These are phyloP conservation scores for Tetradesmus lagerheimii DNA, from an alignment of 139 green algal species.

Conservation along the genomic window DNA sequence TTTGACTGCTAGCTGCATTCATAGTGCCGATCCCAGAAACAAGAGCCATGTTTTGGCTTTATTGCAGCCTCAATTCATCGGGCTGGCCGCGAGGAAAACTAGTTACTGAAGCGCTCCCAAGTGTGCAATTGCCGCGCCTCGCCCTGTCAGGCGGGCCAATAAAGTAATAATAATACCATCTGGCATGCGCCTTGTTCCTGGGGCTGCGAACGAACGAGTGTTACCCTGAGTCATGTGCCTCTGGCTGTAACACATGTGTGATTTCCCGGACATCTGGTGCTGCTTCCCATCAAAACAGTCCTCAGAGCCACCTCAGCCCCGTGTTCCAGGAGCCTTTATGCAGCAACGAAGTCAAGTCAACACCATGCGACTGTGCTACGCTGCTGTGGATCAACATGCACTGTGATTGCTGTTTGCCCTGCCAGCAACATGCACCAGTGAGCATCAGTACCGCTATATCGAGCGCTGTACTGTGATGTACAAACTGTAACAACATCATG, in stretches of 20 bases:
- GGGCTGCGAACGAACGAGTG: neutral
- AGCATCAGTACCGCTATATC: too few relatives aligned
- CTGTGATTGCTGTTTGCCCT: neutral
- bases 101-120: neutral
- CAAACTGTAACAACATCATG: neutral
- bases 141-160: neutral
- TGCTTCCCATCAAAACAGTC: neutral
- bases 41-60: neutral
- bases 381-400: neutral
- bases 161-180: neutral
- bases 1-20: conserved; percentile 23
- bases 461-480: neutral
- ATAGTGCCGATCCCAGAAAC: neutral
- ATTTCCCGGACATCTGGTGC: neutral
- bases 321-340: neutral
- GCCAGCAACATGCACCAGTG: neutral
- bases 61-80: neutral
- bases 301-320: neutral
- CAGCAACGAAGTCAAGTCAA: neutral
- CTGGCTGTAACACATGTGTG: too few relatives aligned
- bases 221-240: too few relatives aligned
- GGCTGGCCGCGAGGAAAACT: neutral
- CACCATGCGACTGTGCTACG: neutral
- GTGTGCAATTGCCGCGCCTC: neutral
- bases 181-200: neutral